These are phyloP conservation scores for Triangularia setosa DNA, from an alignment of 2,329 filamentous ascomycete species.

Conservation along the genomic window DNA sequence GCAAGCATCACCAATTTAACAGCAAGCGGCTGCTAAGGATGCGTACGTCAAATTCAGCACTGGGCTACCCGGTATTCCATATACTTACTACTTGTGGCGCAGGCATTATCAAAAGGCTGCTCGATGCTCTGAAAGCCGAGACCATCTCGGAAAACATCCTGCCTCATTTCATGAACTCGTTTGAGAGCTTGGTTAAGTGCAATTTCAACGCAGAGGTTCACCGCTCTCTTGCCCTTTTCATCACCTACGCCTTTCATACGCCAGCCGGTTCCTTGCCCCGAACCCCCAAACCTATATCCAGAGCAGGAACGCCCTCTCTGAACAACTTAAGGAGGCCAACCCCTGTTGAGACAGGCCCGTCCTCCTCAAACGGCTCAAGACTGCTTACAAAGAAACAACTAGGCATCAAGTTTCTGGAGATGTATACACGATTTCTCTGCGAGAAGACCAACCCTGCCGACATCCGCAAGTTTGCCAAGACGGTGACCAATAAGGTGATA, in stretches of 20 bases:
- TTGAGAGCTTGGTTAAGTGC: conserved; percentile 74
- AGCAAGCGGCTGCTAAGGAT: conserved; percentile 81
- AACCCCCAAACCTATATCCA: conserved; percentile 46
- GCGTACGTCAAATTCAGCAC: conserved; percentile 55
- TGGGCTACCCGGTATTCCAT: conserved; percentile 1
- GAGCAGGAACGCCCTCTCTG: conserved; percentile 39
- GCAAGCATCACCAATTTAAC: conserved; percentile 91
- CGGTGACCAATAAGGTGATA: conserved; percentile 87
- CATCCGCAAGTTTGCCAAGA: conserved; percentile 84
- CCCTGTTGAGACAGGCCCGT: conserved; percentile 33
- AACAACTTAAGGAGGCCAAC: conserved; percentile 36
- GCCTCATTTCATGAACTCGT: conserved; percentile 71
- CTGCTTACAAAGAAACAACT: conserved; percentile 63
- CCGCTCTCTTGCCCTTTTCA: conserved; percentile 81
- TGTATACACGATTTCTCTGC: conserved; percentile 76
- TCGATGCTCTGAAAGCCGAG: conserved; percentile 88
- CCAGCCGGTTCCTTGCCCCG: conserved; percentile 46
- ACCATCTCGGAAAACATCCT: conserved; percentile 68
- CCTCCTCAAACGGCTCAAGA: conserved; percentile 30
- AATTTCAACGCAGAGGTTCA: conserved; percentile 82
- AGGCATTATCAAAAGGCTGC: conserved; percentile 85
- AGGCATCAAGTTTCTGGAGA: conserved; percentile 68
- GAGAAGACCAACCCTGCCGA: conserved; percentile 63
- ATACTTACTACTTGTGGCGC: conserved; percentile 18
- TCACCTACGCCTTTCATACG: conserved; percentile 83